Evolutionary conservation across 441 rosid species (phyloP).

Genomic region (Gossypium davidsonii): DNA sequence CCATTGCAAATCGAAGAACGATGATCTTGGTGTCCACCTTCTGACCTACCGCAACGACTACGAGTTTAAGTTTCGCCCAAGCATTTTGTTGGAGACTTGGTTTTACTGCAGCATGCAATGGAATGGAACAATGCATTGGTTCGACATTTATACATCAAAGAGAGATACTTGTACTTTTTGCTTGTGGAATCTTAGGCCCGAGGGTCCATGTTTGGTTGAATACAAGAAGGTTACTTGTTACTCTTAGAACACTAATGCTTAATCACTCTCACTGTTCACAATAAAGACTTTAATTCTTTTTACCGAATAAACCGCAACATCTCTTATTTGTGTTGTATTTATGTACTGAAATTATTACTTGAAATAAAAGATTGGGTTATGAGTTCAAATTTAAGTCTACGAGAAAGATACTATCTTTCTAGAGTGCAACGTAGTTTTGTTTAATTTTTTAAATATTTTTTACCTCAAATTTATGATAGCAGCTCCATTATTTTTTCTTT

Average conservation of each 20-base stretch:
- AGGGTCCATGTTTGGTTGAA: slow-evolving; percentile 10
- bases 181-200: not conserved
- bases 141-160: slow-evolving; percentile 3
- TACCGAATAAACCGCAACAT: not conserved
- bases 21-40: not conserved
- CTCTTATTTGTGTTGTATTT: not conserved
- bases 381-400: no score
- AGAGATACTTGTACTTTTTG: slow-evolving; percentile 17
- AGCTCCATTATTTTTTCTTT: no score
- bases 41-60: not conserved
- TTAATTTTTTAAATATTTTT: no score
- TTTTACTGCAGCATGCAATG: slow-evolving; percentile 16
- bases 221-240: slow-evolving; percentile 2
- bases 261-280: not conserved
- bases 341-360: no score
- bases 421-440: no score
- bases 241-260: not conserved
- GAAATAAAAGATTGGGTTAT: no score
- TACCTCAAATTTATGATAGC: no score
- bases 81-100: not conserved
- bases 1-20: slow-evolving; percentile 9
- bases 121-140: not conserved
- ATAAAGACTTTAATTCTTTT: not conserved
- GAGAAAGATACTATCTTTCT: no score
- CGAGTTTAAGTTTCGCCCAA: not conserved